Percentiles rank a stretch among this genome's conserved stretches.
These are phyloP conservation scores for Xylariaceae sp. DNA, from an alignment of 2,329 filamentous ascomycete genomes.

Conservation along the genomic window DNA sequence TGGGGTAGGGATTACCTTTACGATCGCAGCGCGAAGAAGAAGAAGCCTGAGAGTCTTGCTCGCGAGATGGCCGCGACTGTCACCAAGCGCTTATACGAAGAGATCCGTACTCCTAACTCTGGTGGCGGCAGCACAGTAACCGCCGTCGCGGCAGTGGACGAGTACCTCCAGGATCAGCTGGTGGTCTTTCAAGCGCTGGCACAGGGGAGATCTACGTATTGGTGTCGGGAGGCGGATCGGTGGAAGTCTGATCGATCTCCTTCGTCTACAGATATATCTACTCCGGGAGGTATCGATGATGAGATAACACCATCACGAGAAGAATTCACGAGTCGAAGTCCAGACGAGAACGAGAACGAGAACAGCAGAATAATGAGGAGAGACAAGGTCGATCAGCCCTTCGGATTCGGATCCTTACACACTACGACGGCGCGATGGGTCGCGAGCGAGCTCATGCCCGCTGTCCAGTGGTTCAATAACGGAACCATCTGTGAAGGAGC, in stretches of 20 bases:
- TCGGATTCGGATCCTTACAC: conserved; percentile 52
- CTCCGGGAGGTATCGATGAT: no score
- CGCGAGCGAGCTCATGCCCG: conserved; percentile 44
- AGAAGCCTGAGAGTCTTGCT: conserved; percentile 30
- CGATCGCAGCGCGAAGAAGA: conserved; percentile 37
- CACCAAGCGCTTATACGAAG: conserved; percentile 39
- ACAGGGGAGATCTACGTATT: conserved; percentile 45
- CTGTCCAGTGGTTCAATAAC: conserved; percentile 44
- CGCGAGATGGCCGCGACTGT: conserved; percentile 41
- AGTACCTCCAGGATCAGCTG: conserved; percentile 56
- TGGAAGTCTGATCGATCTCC: conserved; percentile 6
- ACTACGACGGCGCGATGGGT: conserved; percentile 59
- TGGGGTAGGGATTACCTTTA: conserved; percentile 46
- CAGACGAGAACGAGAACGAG: no score
- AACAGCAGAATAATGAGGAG: conserved; percentile 30
- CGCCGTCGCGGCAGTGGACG: conserved; percentile 49
- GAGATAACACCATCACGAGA: no score
- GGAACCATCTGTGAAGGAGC: conserved; percentile 40
- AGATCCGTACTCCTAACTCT: conserved; percentile 38
- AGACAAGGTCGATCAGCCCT: conserved; percentile 45
- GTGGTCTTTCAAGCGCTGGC: conserved; percentile 55
- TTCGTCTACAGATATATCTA: neutral
- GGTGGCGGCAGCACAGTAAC: no score
- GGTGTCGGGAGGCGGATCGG: conserved; percentile 21
- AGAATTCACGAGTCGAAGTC: no score